Evolutionary conservation across 176 grass and related monocot genomes (phyloP).

Genomic region (Sorghum bicolor): DNA sequence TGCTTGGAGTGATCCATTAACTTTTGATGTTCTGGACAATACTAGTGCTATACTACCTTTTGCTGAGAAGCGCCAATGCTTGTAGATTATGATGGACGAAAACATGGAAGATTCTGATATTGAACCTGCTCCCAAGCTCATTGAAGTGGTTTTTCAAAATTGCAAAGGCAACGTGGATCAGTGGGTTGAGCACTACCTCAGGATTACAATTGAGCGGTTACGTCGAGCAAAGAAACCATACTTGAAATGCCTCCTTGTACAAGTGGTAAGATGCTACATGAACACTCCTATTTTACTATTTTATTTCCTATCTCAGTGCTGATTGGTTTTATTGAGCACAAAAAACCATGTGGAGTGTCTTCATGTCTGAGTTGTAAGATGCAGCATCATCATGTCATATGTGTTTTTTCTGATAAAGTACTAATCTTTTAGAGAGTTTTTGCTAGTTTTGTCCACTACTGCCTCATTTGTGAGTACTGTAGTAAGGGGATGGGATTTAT

Average conservation of each 20-base stretch:
- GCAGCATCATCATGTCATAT: background rate
- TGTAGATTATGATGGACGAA: slow-evolving; percentile 78
- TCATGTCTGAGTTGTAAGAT: background rate
- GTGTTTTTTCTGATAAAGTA: background rate
- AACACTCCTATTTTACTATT: background rate
- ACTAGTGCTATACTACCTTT: background rate
- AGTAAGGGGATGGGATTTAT: background rate
- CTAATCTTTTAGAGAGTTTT: slow-evolving; percentile 8
- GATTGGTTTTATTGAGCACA: background rate
- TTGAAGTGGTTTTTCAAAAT: slow-evolving; percentile 89
- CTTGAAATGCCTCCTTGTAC: slow-evolving; percentile 77
- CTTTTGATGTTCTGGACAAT: background rate
- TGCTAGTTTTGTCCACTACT: background rate
- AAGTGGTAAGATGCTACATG: slow-evolving; percentile 60
- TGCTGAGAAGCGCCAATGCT: slow-evolving; percentile 12
- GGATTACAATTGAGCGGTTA: slow-evolving; percentile 67
- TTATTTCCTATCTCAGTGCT: background rate
- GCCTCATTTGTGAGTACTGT: background rate
- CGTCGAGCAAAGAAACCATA: slow-evolving; percentile 57
- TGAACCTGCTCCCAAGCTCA: slow-evolving; percentile 82
- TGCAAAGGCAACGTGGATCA: slow-evolving; percentile 83
- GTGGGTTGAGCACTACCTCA: slow-evolving; percentile 79
- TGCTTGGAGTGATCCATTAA: background rate
- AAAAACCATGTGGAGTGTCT: background rate
- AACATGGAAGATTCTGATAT: slow-evolving; percentile 88